Conservation (phyloP, 2,329 filamentous ascomycete species). For the Leptographium radiaticola region DNA sequence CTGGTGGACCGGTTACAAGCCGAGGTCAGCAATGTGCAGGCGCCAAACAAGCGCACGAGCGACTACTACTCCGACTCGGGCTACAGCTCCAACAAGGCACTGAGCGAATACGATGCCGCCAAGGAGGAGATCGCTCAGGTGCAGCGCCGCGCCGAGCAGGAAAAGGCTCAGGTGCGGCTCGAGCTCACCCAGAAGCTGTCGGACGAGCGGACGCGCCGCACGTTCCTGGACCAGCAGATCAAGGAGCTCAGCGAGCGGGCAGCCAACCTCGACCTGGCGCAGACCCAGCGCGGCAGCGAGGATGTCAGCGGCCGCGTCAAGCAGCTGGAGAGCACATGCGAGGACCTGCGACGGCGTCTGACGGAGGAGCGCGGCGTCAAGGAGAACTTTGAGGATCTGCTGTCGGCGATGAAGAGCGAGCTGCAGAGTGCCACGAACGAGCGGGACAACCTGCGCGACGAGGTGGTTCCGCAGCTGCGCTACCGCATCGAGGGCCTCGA, state of each 20-base stretch:
- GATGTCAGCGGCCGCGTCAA: constrained; percentile 50
- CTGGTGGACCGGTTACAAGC: constrained; percentile 75
- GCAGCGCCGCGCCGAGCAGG: constrained; percentile 75
- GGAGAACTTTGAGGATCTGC: constrained; percentile 84
- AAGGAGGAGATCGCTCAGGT: constrained; percentile 69
- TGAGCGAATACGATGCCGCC: constrained; percentile 50
- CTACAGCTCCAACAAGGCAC: constrained; percentile 57
- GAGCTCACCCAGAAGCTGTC: constrained; percentile 79
- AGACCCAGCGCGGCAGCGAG: constrained; percentile 33
- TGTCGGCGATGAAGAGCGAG: constrained; percentile 72
- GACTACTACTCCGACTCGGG: constrained; percentile 98
- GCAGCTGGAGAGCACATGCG: constrained; percentile 68
- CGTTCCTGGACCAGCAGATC: constrained; percentile 71
- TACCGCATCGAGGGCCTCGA: constrained; percentile 69
- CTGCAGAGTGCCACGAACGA: constrained; percentile 74
- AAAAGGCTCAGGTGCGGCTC: constrained; percentile 73
- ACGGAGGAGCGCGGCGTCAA: constrained; percentile 78
- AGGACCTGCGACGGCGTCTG: constrained; percentile 71
- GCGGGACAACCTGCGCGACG: constrained; percentile 81
- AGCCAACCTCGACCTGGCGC: constrained; percentile 42
- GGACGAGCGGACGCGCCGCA: constrained; percentile 66
- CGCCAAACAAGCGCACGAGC: constrained; percentile 63
- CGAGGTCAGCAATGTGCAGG: constrained; percentile 50
- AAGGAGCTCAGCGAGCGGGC: constrained; percentile 70
- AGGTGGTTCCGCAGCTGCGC: constrained; percentile 68